Evolutionary conservation across 169 alveolate species (phyloP), one percentile per base, ranked within the genome.

Genomic region (Neospora caninum): DNA sequence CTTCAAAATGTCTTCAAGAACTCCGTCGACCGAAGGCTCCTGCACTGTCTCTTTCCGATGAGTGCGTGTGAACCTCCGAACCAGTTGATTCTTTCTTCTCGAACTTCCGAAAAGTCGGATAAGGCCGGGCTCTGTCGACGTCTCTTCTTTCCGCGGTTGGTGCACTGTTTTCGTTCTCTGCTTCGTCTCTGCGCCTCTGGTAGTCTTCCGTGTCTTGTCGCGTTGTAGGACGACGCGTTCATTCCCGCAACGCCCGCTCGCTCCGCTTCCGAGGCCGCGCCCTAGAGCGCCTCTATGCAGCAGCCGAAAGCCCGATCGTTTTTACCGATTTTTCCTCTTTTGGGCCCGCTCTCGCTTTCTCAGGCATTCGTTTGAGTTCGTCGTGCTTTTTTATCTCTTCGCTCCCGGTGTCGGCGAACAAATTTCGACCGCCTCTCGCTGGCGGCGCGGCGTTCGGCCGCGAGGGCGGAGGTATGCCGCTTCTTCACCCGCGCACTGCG

Each of bases 401-500:
- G 13, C 54, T 89, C 54, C 87, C 93, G n/a, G 93, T 89, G 4
- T 16, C 93, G 18, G 93, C 93, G 36, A 89, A 45, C 49, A 43
- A 80, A 20, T 89, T 89, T 43, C 69, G 93, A 36, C 93, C 93
- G 53, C 93, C 93, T 25, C 38, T 82, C 20, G 87, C 93, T 10
- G 73, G 73, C n/a, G 93, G 86, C 22, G 93, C 93, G 36, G 87
- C 93, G 31, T 22, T 43, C 16, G 88, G 88, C 36, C 53, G 73
- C 36, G 93, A 82, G 16, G 45, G 88, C 27, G 80, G 69, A 4
- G 64, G 84, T 64, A 58, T 80, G 64, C 88, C 43, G 70, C 34
- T 89, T 54, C 93, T 89, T 38, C 93, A 89, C 41, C 93, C 93
- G 1, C 93, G 93, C 38, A 89, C 93, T 88, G 87, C 42, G 70